Evolutionary conservation across 108 stramenopile species (phyloP).

Genomic region (Fistulifera pelliculosa): DNA sequence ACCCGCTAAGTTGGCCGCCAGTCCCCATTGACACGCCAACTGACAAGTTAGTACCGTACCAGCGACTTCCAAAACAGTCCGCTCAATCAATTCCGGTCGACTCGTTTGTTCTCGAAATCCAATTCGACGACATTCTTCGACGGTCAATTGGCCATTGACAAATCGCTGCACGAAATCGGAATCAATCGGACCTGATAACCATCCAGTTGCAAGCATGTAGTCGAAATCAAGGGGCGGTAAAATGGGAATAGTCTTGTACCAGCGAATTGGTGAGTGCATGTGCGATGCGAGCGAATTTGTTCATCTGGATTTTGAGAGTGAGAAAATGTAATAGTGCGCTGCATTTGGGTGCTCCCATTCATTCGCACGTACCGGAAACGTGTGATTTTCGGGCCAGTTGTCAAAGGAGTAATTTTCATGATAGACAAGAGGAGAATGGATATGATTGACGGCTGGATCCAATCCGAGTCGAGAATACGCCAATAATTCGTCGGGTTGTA

Average conservation of each 20-base stretch:
- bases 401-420: slow-evolving; percentile 57
- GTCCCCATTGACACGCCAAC: slow-evolving; percentile 60
- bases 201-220: slow-evolving; percentile 17
- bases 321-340: too few relatives aligned
- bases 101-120: slow-evolving; percentile 64
- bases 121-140: slow-evolving; percentile 50
- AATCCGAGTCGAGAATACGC: slow-evolving; percentile 7
- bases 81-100: slow-evolving; percentile 51
- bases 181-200: slow-evolving; percentile 17
- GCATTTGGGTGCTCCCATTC: too few relatives aligned
- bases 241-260: slow-evolving; percentile 30
- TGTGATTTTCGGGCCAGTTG: slow-evolving; percentile 54
- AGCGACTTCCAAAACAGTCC: slow-evolving; percentile 66
- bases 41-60: slow-evolving; percentile 65
- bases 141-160: slow-evolving; percentile 29
- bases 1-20: slow-evolving; percentile 69
- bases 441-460: slow-evolving; percentile 38
- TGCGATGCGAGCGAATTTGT: slow-evolving; percentile 43
- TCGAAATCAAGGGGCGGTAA: slow-evolving; percentile 37
- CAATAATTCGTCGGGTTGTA: background rate
- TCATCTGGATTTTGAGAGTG: slow-evolving; percentile 15
- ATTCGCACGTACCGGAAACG: slow-evolving; percentile 40
- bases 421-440: slow-evolving; percentile 63
- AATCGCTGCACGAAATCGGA: slow-evolving; percentile 41
- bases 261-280: slow-evolving; percentile 34